These are phyloP conservation scores for Claviceps monticola DNA, from an alignment of 2,329 filamentous ascomycete genomes.

Conservation along the genomic window DNA sequence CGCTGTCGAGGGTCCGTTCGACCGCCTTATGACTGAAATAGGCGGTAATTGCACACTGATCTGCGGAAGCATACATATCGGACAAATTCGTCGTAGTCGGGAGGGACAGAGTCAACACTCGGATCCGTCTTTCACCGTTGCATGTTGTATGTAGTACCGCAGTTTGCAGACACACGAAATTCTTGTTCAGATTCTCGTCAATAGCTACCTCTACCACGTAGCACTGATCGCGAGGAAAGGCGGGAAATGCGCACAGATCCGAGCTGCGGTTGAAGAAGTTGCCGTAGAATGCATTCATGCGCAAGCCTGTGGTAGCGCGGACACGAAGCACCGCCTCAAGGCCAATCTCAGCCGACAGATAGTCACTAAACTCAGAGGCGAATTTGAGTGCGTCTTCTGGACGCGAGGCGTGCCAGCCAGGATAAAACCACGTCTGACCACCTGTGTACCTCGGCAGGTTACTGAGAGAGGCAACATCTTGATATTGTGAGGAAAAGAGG, in stretches of 20 bases:
- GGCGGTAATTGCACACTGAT: slow-evolving; percentile 82
- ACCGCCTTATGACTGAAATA: slow-evolving; percentile 98
- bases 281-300: slow-evolving; percentile 97
- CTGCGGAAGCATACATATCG: slow-evolving; percentile 86
- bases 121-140: slow-evolving; percentile 89
- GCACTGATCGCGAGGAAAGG: slow-evolving; percentile 91
- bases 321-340: slow-evolving; percentile 92
- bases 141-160: slow-evolving; percentile 95
- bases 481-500: slow-evolving; percentile 88
- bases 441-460: slow-evolving; percentile 93
- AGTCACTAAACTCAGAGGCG: slow-evolving; percentile 90
- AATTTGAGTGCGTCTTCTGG: slow-evolving; percentile 97
- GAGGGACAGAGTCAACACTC: slow-evolving; percentile 83
- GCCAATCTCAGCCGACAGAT: slow-evolving; percentile 90
- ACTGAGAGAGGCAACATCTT: slow-evolving; percentile 91
- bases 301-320: slow-evolving; percentile 80
- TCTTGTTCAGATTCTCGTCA: slow-evolving; percentile 85
- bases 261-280: slow-evolving; percentile 99
- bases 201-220: slow-evolving; percentile 98
- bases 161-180: slow-evolving; percentile 82
- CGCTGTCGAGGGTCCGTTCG: slow-evolving; percentile 71
- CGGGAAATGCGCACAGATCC: slow-evolving; percentile 93
- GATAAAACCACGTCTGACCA: slow-evolving; percentile 97
- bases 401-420: slow-evolving; percentile 89
- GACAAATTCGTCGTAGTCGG: slow-evolving; percentile 85